phyloP scores from a whole-genome alignment of 78 protist species.

The Tieghemostelium lacteum region DNA sequence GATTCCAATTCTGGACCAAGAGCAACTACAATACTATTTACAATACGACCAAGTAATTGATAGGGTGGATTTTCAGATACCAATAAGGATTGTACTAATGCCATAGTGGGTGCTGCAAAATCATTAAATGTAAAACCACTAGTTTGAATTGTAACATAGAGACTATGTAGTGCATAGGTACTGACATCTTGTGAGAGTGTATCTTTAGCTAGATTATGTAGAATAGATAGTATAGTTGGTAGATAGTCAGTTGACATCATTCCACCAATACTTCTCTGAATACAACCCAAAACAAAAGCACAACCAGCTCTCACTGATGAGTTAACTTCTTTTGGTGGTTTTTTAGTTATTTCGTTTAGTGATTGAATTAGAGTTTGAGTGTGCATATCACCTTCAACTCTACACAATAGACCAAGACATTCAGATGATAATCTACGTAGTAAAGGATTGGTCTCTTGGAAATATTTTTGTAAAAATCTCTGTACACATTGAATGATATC shows the following conservation, averaged over 20 bases:
- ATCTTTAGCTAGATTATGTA: constrained; percentile 74
- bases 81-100: constrained; percentile 38
- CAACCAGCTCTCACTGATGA: constrained; percentile 26
- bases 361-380: constrained; percentile 38
- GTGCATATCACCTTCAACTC: constrained; percentile 59
- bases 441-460: constrained; percentile 44
- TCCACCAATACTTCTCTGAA: constrained; percentile 66
- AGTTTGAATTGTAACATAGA: constrained; percentile 55
- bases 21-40: constrained; percentile 66
- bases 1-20: constrained; percentile 63
- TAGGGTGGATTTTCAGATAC: constrained; percentile 57
- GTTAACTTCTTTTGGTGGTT: constrained; percentile 36
- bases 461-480: constrained; percentile 45
- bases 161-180: constrained; percentile 42
- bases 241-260: constrained; percentile 69
- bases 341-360: constrained; percentile 35
- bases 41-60: constrained; percentile 63
- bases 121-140: constrained; percentile 45
- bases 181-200: constrained; percentile 20
- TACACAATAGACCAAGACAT: constrained; percentile 39
- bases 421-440: constrained; percentile 55
- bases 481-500: constrained; percentile 18
- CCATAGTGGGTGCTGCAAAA: constrained; percentile 57
- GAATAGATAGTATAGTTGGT: constrained; percentile 56
- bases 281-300: constrained; percentile 66